These are phyloP conservation scores for Candida jianshihensis DNA, from an alignment of 805 yeast genomes.

Conservation along the genomic window DNA sequence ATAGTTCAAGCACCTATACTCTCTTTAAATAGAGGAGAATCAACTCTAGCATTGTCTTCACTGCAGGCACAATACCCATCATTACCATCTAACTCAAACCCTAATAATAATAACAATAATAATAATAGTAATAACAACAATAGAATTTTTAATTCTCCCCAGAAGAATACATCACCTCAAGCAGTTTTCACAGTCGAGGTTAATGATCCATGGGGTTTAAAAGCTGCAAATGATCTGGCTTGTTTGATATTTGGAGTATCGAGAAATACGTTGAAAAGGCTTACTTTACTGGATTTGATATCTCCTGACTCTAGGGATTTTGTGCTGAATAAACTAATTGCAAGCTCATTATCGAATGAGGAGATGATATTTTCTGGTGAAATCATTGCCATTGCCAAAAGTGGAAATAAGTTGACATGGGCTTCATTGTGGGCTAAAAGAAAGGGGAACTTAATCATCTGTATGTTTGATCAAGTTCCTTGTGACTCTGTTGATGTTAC, in stretches of 20 bases:
- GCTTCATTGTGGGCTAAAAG: slow-evolving; percentile 89
- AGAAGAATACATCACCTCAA: slow-evolving; percentile 69
- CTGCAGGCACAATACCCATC: slow-evolving; percentile 10
- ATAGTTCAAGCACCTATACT: slow-evolving; percentile 20
- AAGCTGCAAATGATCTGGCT: slow-evolving; percentile 85
- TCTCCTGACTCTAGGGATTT: slow-evolving; percentile 71
- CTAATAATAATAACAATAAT: too few relatives aligned
- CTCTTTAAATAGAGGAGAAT: slow-evolving; percentile 19
- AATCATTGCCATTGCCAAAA: slow-evolving; percentile 69
- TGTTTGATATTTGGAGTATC: slow-evolving; percentile 82
- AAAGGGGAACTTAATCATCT: slow-evolving; percentile 60
- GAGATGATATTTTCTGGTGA: slow-evolving; percentile 74
- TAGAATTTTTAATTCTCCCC: slow-evolving; percentile 54
- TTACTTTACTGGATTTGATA: slow-evolving; percentile 68
- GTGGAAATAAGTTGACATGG: slow-evolving; percentile 64
- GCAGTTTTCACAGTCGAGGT: slow-evolving; percentile 78
- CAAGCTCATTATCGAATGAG: slow-evolving; percentile 23
- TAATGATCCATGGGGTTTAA: slow-evolving; percentile 70
- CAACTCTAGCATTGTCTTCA: slow-evolving; percentile 26
- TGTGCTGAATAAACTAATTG: slow-evolving; percentile 49
- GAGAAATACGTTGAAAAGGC: slow-evolving; percentile 49
- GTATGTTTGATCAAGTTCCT: slow-evolving; percentile 83
- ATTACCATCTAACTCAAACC: slow-evolving; percentile 2
- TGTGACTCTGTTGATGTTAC: slow-evolving; percentile 58
- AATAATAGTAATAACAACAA: slow-evolving; percentile 17